A percentile compares a stretch with the other conserved stretches of the same genome.
Conservation (phyloP, 192 early-diverging fungal species). For the Diversispora eburnea region DNA sequence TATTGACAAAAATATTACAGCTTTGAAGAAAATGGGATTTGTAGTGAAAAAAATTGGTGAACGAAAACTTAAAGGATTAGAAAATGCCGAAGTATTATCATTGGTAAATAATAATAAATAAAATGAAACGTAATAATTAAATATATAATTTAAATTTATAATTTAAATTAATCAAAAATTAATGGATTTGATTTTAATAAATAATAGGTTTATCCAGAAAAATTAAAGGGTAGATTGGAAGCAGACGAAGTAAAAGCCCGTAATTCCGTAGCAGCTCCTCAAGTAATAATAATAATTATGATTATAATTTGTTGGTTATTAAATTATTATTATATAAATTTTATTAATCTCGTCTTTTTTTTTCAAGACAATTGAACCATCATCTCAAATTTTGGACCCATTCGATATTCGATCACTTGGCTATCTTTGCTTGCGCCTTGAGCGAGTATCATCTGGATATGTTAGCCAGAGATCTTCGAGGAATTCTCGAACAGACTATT, state of each 20-base stretch:
- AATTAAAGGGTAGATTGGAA: slow-evolving; percentile 46
- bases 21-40: slow-evolving; percentile 67
- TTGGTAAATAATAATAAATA: slow-evolving; percentile 43
- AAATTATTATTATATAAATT: not conserved
- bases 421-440: slow-evolving; percentile 56
- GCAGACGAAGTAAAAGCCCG: slow-evolving; percentile 19
- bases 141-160: slow-evolving; percentile 24
- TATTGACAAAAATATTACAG: slow-evolving; percentile 48
- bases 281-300: not conserved
- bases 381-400: slow-evolving; percentile 44
- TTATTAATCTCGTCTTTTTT: not conserved
- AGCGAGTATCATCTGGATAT: slow-evolving; percentile 47
- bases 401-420: slow-evolving; percentile 45
- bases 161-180: not conserved
- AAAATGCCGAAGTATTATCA: slow-evolving; percentile 80
- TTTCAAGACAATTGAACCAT: slow-evolving; percentile 29
- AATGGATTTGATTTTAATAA: too few relatives aligned
- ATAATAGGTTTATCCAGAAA: slow-evolving; percentile 46
- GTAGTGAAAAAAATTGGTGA: slow-evolving; percentile 75
- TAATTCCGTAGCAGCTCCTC: not conserved
- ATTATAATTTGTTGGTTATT: not conserved
- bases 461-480: slow-evolving; percentile 32
- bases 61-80: slow-evolving; percentile 80
- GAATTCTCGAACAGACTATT: slow-evolving; percentile 33
- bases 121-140: slow-evolving; percentile 23